Evolutionary conservation across 345 rosid genomes (phyloP), one percentile per base, ranked within the genome.

Genomic region (Nephelium lappaceum): DNA sequence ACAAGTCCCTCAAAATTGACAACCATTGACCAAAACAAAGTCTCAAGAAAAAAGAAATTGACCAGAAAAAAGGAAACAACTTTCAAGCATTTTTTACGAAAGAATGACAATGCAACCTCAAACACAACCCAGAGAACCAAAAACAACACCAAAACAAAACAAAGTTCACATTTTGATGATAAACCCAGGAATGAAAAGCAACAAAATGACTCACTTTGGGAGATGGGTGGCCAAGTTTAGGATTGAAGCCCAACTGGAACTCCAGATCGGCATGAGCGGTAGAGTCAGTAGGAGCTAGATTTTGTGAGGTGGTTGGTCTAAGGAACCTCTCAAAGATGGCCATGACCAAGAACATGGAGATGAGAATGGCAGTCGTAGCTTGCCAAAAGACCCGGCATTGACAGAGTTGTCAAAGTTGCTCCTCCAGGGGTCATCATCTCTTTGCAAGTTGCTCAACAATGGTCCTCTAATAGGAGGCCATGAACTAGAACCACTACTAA

Each of bases 351-450:
- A 95, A 95, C 99, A 95, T 93, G 43, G 93, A 93, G 83, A 95
- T 95, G 86, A 95, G 95, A 82, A 95, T 88, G 76, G 98, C 99
- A 45, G 99, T n/a, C n/a, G n/a, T n/a, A n/a, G n/a, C n/a, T n/a
- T 95, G 71, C 99, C 98, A 81, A 94, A 93, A 15, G 98, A 94
- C 57, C 93, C 97, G 0, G 99, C 97, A 76, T 89, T 92, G 27
- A 92, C 95, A 36, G 97, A 91, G 86, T 90, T 88, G 67, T 91
- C 97, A 55, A 88, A 91, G 64, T 81, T 83, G 71, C 80, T 87
- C 92, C 89, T 60, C 64, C 64, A 60, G 1, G 64, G 87, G 39
- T 87, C 89, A 39, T 85, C 94, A 18, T 85, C 91, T 81, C 87
- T 82, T 69, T 83, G 88, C 76, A 86, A 77, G 81, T 11, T 67